phyloP scores from a whole-genome alignment of 805 yeast genomes.

The Ascoidea tarda region DNA sequence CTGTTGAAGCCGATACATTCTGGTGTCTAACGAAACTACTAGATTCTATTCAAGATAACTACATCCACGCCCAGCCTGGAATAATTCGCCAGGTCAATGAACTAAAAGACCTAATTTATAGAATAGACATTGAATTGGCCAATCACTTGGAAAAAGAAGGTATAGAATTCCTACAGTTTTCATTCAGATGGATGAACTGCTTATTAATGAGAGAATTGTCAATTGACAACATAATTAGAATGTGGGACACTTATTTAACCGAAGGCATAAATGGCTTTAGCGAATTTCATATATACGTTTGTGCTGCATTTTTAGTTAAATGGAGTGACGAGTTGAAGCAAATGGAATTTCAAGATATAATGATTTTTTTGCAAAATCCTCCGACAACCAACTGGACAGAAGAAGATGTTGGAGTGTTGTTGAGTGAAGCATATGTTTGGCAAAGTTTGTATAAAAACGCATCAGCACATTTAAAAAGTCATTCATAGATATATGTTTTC shows the following conservation, averaged over 20 bases:
- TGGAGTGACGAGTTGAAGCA: constrained; percentile 67
- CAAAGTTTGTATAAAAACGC: constrained; percentile 86
- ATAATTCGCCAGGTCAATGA: constrained; percentile 82
- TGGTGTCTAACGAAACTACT: constrained; percentile 90
- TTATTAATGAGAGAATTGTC: constrained; percentile 86
- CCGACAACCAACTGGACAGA: constrained; percentile 83
- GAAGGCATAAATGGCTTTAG: constrained; percentile 65
- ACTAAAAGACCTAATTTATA: constrained; percentile 57
- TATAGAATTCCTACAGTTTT: constrained; percentile 89
- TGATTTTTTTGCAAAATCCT: constrained; percentile 80
- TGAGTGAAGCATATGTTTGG: constrained; percentile 96
- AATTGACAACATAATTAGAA: constrained; percentile 64
- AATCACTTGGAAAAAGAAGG: constrained; percentile 68
- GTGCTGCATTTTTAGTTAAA: constrained; percentile 89
- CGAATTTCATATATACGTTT: constrained; percentile 90
- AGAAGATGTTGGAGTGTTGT: constrained; percentile 77
- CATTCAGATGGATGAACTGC: constrained; percentile 99
- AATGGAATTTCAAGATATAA: constrained; percentile 90
- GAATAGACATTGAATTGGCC: constrained; percentile 65
- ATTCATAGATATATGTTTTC: too few relatives aligned
- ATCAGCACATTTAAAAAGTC: constrained; percentile 56
- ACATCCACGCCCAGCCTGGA: constrained; percentile 97
- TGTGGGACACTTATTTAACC: constrained; percentile 94
- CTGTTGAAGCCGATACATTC: constrained; percentile 88
- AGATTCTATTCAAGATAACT: constrained; percentile 93